Conservation (phyloP, 2,329 filamentous ascomycete species). For the Cladophialophora yegresii region DNA sequence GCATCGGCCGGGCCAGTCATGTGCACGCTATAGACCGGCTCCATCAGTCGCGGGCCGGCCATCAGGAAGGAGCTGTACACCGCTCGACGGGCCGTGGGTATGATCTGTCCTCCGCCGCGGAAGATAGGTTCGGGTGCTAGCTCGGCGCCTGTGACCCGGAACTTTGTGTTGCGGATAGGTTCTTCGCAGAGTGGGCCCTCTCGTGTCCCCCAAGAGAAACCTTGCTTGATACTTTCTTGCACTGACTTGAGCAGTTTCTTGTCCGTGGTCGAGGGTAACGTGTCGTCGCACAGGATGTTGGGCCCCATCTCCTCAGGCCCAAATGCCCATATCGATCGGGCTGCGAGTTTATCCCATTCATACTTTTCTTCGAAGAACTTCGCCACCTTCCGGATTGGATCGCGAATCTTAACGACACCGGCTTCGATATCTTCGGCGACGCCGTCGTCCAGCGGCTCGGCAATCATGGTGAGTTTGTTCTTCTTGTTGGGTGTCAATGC, state of each 20-base stretch:
- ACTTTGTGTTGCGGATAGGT: slow-evolving; percentile 97
- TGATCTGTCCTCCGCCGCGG: slow-evolving; percentile 93
- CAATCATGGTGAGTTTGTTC: slow-evolving; percentile 98
- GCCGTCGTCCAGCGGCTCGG: slow-evolving; percentile 90
- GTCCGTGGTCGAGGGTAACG: slow-evolving; percentile 89
- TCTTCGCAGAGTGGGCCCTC: slow-evolving; percentile 98
- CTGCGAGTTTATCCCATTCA: slow-evolving; percentile 92
- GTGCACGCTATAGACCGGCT: slow-evolving; percentile 87
- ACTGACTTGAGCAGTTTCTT: slow-evolving; percentile 85
- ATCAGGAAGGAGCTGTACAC: slow-evolving; percentile 97
- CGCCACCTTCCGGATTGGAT: slow-evolving; percentile 87
- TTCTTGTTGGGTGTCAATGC: slow-evolving; percentile 98
- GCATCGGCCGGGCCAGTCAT: slow-evolving; percentile 92
- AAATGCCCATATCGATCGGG: slow-evolving; percentile 97
- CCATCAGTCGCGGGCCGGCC: slow-evolving; percentile 94
- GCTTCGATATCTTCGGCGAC: slow-evolving; percentile 94
- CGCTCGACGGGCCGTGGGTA: slow-evolving; percentile 86
- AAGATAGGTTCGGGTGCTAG: slow-evolving; percentile 90
- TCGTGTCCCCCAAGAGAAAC: slow-evolving; percentile 92
- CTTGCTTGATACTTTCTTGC: slow-evolving; percentile 89
- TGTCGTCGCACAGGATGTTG: slow-evolving; percentile 96
- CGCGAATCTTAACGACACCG: slow-evolving; percentile 85
- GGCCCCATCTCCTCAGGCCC: slow-evolving; percentile 92
- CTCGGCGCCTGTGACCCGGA: slow-evolving; percentile 88
- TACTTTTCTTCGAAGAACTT: slow-evolving; percentile 98